A percentile compares a stretch with the other conserved stretches of the same genome.
Conservation (phyloP, 768 basidiomycete species). For the Boletus fagicola region DNA sequence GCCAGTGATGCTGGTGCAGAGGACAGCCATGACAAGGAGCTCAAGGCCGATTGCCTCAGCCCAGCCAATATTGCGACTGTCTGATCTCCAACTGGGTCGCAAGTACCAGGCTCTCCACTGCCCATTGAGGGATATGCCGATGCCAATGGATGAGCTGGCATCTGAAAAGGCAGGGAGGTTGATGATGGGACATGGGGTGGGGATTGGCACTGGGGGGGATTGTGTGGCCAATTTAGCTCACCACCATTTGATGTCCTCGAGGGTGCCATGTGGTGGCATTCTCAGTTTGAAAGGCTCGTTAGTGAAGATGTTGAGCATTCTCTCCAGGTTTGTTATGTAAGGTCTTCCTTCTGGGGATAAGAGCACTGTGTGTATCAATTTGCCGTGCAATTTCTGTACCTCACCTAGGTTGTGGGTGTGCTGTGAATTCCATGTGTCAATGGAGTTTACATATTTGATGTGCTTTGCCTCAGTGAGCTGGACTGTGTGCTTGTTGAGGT, state of each 20-base stretch:
- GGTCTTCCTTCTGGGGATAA: background rate
- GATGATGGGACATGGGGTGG: too few species aligned
- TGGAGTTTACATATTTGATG: rapidly evolving
- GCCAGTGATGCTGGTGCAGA: too few species aligned
- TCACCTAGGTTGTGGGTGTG: too few species aligned
- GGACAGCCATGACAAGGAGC: too few species aligned
- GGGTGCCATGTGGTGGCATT: background rate
- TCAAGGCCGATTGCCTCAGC: conserved; percentile 46
- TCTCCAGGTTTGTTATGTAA: background rate
- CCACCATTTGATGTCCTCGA: background rate
- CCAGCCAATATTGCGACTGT: conserved; percentile 38
- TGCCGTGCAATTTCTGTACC: too few species aligned
- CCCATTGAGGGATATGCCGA: too few species aligned
- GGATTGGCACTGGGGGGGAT: rapidly evolving
- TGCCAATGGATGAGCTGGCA: too few species aligned
- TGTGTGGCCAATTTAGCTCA: too few species aligned
- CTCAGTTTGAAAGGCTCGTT: background rate
- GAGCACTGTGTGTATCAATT: rapidly evolving
- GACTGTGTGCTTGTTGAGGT: rapidly evolving
- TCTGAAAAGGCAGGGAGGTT: too few species aligned
- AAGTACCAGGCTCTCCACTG: background rate
- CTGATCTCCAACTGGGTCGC: rapidly evolving
- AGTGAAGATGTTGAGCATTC: background rate
- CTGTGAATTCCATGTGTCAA: background rate
- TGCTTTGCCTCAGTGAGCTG: background rate